Base-by-base conservation (phyloP, 352 stramenopile species). In the Phytophthora sojae region DNA sequence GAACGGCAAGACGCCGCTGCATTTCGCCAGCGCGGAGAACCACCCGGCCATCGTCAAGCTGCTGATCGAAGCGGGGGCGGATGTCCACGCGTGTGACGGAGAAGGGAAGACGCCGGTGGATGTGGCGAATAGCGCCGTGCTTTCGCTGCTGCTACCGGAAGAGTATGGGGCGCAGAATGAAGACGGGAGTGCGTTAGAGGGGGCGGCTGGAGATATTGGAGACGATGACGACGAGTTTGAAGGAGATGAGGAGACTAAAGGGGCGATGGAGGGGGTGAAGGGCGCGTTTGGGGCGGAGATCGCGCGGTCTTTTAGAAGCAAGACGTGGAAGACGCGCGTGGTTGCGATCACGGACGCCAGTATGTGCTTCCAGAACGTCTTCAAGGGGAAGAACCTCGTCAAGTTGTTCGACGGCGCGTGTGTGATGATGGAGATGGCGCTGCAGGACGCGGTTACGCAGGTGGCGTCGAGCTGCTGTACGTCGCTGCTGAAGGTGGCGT, bases 1-100 rank as follows among this genome's bases (percentile, higher is more conserved):
- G 1, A 93, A 96, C 60, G 84, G 84, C n/a, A 90, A 92, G 52
- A 94, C 86, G 11, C 72, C 89, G 2, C 57, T 96, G 17, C 86
- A 94, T 60, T 90, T 93, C 26, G 86, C 89, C 3, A 86, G 81
- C 47, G 71, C 77, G 4, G 78, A 94, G 57, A 90, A 80, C 42
- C 89, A 92, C 67, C 67, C 74, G 32, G 62, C 51, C 3, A 86
- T 94, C 17, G 82, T 92, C 9, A 87, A 88, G 54, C 73, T 94
- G 32, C 58, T 96, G 3, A 25, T 96, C 8, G 83, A 94, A 63
- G 84, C 84, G 12, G 89, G 86, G 4, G 86, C 86, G 0, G 82
- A 96, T 61, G 67, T 83, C 11, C 85, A 94, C 49, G 85, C 86
- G 1, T 82, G 75, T 47, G 85, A 94, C 57, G 59, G 76, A 0